A percentile compares a stretch with the other conserved stretches of the same genome.
Conservation (phyloP, 1,139 yeast species). For the Suhomyces panamericanus region DNA sequence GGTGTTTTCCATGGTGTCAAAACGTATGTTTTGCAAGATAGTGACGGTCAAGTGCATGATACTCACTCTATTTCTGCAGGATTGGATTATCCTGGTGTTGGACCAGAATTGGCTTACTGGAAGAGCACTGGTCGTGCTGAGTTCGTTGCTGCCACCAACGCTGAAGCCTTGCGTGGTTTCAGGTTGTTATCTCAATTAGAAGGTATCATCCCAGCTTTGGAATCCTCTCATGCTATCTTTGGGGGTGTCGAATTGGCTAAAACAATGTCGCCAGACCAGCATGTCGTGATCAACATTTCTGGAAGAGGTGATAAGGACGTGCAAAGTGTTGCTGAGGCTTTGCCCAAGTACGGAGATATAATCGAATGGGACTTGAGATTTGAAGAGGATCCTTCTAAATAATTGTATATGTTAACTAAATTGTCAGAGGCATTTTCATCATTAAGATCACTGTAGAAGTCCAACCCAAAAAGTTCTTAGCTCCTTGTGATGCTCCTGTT, state of each 20-base stretch:
- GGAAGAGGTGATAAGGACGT: constrained; percentile 99
- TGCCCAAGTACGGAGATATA: constrained; percentile 84
- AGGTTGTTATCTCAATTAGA: constrained; percentile 85
- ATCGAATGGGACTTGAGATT: constrained; percentile 97
- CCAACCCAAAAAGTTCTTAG: constrained; percentile 94
- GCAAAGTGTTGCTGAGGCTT: constrained; percentile 91
- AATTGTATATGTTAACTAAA: constrained; percentile 17
- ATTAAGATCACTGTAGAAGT: constrained; percentile 77
- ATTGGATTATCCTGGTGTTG: constrained; percentile 98
- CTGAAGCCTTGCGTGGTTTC: constrained; percentile 90
- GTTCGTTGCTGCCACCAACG: constrained; percentile 89
- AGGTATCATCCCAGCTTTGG: constrained; percentile 98
- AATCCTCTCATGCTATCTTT: constrained; percentile 91
- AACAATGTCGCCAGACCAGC: constrained; percentile 74
- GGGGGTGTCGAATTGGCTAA: constrained; percentile 91
- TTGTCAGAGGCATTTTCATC: constrained; percentile 71
- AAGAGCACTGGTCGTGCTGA: constrained; percentile 90
- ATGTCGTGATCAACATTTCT: constrained; percentile 82
- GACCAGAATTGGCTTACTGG: constrained; percentile 97
- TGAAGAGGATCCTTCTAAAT: constrained; percentile 53
- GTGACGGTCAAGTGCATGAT: constrained; percentile 95
- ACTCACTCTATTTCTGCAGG: constrained; percentile 99
- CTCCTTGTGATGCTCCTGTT: constrained; percentile 77
- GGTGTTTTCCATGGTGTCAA: constrained; percentile 99
- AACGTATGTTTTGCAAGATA: constrained; percentile 86